Evolutionary conservation across 2,329 filamentous ascomycete species (phyloP), one percentile per base, ranked within the genome.

Genomic region (Xylaria multiplex): DNA sequence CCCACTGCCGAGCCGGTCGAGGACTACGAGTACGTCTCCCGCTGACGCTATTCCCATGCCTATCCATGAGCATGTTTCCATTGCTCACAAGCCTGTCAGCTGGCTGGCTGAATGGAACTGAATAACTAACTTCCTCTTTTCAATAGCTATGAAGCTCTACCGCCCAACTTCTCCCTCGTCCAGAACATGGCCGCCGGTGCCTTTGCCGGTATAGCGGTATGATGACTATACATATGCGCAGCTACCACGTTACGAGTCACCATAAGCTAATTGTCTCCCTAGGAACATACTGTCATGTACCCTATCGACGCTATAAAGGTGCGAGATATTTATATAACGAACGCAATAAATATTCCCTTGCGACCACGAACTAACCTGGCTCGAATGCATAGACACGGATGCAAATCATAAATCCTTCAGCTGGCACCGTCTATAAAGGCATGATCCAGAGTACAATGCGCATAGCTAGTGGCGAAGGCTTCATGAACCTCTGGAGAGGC

Each of bases 261-360:
- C 32, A 16, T 32, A 22, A 49, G 48, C 65, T 68, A 57, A 66
- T 24, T 37, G 42, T 56, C 16, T 45, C n/a, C 53, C 30, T 43
- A 97, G 94, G 95, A 98, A 83, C 95, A 98, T 81, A 96, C 95
- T 66, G 94, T 97, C 75, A 98, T 99, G 96, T 99, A 99, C 78
- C 96, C 96, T 22, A 92, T 99, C 77, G 96, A 99, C 83, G 89
- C 97, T 73, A 91, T 99, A 78, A 99, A 99, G 91, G 96, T 97
- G 72, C 71, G 79, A 63, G 19, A 63, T 49, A 9, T 52, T 50
- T 46, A 22, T 59, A 59, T 46, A 59, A 35, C 73, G 74, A 65
- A 76, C 65, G n/a, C 24, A 6, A 7, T 6, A 0, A 27, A 35
- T 43, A 35, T 22, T 37, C 40, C 57, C 32, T 37, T 14, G 37